Base-by-base conservation (phyloP, 129 eudicot genomes). In the Deinandra increscens region DNA sequence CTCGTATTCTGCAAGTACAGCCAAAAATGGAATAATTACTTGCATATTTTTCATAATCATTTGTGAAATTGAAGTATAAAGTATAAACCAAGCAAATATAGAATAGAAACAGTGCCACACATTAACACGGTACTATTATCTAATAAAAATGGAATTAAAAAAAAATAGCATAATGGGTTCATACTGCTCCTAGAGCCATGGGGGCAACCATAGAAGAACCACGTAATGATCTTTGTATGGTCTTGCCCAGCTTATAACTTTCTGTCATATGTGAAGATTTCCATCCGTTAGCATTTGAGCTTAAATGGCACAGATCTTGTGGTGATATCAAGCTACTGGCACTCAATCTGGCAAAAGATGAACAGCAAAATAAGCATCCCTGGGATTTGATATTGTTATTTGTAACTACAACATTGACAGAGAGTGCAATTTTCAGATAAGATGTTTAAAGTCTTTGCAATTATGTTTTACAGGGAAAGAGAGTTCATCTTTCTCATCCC, bases 121-220 rank as follows among this genome's bases (percentile, higher is more conserved):
- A 5, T 53, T 8, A 26, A 60, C 50, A n/a, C 45, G 6, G 54
- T 8, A 26, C 19, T 31, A 33, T 23, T 39, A 55, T 55, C 12
- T 34, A 38, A 18, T 68, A 60, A 23, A 45, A 17, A 43, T 69
- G 45, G 20, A 45, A 9, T 56, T 20, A 2, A 41, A 38, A 64
- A 2, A 41, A 38, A 64, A 43, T 9, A 13, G 66, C 61, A 51
- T 29, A 31, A 51, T 5, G 18, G 63, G 45, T 11, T 55, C 80
- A 46, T 89, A 89, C 96, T 72, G 86, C 69, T 68, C 79, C 85
- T 69, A 78, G 15, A 60, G 90, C 90, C 90, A 82, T 72, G 0
- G 81, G 85, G 8, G 88, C 68, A 75, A 78, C 56, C 36, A 75
- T 37, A 8, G 80, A 69, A 33, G 77, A 69, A 71, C 83, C 69